Base-by-base conservation (phyloP, 306 rosid genomes). In the Vigna mungo region DNA sequence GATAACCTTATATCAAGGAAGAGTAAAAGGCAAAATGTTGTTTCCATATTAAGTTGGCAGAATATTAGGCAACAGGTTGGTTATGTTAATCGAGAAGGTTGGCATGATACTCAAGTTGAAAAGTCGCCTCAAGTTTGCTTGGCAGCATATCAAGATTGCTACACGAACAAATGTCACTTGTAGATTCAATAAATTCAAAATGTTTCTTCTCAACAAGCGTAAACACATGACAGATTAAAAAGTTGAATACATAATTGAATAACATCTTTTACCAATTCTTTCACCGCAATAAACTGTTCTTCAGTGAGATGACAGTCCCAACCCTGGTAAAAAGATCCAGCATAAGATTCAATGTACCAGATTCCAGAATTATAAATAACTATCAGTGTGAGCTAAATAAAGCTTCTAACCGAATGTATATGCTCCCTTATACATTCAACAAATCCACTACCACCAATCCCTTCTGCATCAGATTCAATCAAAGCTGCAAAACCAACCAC, bases 401-500 rank as follows among this genome's bases (percentile, higher is more conserved):
- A 79, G 82, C 72, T 69, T 90, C 96, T 70, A 85, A 94, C 98
- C 27, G 98, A 90, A 88, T 89, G 87, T 79, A 95, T 95, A 78
- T 95, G 99, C 88, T 95, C 99, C 52, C 97, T 88, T 81, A 92
- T 95, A 78, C 99, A 95, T 85, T 95, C 99, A 68, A 95, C 89
- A 76, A 95, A 95, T 58, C 99, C 99, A 79, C 99, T 92, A 32
- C 99, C 97, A 9, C 97, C 99, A 85, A 95, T 95, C 41, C 99
- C 99, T 85, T 95, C 99, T 9, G 99, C 99, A 82, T 95, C 99
- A 81, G 97, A 95, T 86, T 95, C 99, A 81, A 95, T 92, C 82
- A 95, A 84, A 85, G 99, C 99, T 95, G 96, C 93, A 85, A 85
- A 79, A 69, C 51, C 79, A 56, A 87, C 62, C 18, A 82, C 61